phyloP scores from a whole-genome alignment of 257 asterid species.

The Mentha longifolia region DNA sequence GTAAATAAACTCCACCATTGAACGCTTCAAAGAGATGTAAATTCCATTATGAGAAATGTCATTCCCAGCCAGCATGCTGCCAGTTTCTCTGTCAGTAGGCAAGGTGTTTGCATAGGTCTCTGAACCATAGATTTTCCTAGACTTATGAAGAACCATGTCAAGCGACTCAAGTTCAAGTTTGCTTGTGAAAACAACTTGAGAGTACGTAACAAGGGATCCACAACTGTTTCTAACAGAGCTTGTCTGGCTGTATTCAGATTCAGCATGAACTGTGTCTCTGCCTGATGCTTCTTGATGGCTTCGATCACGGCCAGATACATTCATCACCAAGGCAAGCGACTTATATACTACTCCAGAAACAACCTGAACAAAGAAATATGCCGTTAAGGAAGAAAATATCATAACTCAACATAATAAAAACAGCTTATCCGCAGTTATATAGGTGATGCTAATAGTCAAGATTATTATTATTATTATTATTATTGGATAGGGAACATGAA shows the following conservation, averaged over 20 bases:
- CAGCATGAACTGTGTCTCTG: constrained; percentile 40
- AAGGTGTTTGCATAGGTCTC: constrained; percentile 38
- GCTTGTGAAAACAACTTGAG: constrained; percentile 43
- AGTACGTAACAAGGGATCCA: constrained; percentile 40
- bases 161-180: constrained; percentile 59
- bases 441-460: neutral
- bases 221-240: constrained; percentile 37
- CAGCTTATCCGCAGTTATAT: constrained; percentile 16
- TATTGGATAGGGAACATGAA: no score
- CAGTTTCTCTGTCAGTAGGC: constrained; percentile 38
- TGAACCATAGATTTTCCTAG: constrained; percentile 51
- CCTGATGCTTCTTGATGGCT: constrained; percentile 45
- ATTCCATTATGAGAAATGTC: constrained; percentile 54
- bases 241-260: constrained; percentile 47
- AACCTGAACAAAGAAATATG: constrained; percentile 53
- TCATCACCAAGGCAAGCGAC: constrained; percentile 44
- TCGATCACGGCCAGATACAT: constrained; percentile 42
- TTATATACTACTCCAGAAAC: constrained; percentile 47
- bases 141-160: constrained; percentile 59
- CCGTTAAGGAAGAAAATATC: constrained; percentile 27
- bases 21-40: constrained; percentile 54
- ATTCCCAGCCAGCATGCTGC: constrained; percentile 38
- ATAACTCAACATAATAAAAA: constrained; percentile 24
- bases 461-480: neutral
- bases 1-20: constrained; percentile 41